Evolutionary conservation across 2,329 filamentous ascomycete genomes (phyloP), one percentile per base, ranked within the genome.

Genomic region (Penicillium janthinellum): DNA sequence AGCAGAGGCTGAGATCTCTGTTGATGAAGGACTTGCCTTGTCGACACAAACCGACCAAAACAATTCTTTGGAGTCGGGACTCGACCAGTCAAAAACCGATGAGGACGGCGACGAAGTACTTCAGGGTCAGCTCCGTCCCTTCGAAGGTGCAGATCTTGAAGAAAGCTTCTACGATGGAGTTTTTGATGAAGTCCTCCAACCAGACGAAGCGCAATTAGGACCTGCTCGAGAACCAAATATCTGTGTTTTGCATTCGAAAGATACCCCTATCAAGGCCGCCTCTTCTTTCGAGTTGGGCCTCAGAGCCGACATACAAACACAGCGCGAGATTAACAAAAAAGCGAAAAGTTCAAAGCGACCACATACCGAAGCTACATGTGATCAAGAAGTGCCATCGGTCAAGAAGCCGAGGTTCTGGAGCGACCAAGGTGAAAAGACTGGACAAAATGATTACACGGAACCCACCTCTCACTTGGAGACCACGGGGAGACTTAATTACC

Each of bases 21-120:
- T 92, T 5, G 88, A 93, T 65, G 88, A 91, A 66, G 78, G 79
- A 34, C 82, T 81, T 22, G 85, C 88, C 28, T 73, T 81, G 25
- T 75, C 79, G n/a, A 73, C 81, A 45, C 78, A 80, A 1, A 77
- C 65, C 4, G 76, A 79, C 35, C 73, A 71, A 12, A 68, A 73
- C n/a, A 78, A 78, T 60, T 70, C 71, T 38, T 80, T 76, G 14
- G 78, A 80, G 37, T 28, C 28, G 58, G 80, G 82, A 57, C 75
- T 80, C 37, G 64, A 71, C 25, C 42, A 8, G 17, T 37, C 22
- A 22, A 47, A 20, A 34, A 70, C 67, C 48, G 71, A 71, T 38
- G 71, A 73, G 25, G 37, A 58, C 14, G 64, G 63, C 15, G 61
- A 65, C 41, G 60, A 63, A 20, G 61, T 60, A 56, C 41, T 44